Conservation (phyloP, 306 rosid species). For the Trichosanthes cucumerina region DNA sequence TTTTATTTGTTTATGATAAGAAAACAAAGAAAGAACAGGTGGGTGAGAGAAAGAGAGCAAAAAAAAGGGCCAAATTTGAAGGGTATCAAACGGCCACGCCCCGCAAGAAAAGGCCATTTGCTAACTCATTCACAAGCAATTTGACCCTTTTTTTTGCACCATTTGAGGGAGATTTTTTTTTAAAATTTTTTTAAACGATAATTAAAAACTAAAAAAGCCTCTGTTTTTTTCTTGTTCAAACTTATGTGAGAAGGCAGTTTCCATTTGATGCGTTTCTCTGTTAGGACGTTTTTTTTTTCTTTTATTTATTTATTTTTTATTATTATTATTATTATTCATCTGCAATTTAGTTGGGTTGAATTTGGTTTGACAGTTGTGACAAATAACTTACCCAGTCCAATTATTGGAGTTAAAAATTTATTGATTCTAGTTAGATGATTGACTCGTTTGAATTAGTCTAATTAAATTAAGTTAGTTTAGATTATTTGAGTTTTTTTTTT, state of each 20-base stretch:
- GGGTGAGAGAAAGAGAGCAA: background rate
- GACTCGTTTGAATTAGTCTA: too few species aligned
- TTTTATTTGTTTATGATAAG: background rate
- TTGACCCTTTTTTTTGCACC: background rate
- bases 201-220: background rate
- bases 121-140: background rate
- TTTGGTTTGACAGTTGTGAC: background rate
- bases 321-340: too few species aligned
- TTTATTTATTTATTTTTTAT: background rate
- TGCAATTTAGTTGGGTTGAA: background rate
- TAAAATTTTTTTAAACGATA: too few species aligned
- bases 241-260: background rate
- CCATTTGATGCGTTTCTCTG: background rate
- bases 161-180: too few species aligned
- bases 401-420: background rate
- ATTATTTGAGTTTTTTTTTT: too few species aligned
- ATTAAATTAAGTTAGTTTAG: too few species aligned
- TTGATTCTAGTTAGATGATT: too few species aligned
- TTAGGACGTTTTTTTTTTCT: background rate
- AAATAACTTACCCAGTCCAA: background rate
- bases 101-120: constrained; percentile 1
- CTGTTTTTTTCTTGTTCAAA: background rate
- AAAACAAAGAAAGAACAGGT: background rate
- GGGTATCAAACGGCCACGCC: constrained; percentile 2
- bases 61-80: background rate